These are phyloP conservation scores for Poa annua DNA, from an alignment of 176 grass and related monocot species.

Conservation along the genomic window DNA sequence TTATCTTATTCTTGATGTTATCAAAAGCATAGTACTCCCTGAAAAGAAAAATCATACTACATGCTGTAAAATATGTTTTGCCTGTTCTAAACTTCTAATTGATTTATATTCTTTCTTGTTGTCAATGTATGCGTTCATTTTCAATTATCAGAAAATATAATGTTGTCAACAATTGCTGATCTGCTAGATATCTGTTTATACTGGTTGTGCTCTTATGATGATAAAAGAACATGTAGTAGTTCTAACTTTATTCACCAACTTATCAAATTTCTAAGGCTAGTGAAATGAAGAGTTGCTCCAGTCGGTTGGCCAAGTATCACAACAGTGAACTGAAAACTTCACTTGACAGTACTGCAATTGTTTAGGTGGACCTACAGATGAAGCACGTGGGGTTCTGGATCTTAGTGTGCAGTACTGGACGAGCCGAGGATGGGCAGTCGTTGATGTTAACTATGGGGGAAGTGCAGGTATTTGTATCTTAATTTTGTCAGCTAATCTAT, in stretches of 20 bases:
- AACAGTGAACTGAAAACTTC: neutral
- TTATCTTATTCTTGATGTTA: neutral
- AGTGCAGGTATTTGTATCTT: constrained; percentile 70
- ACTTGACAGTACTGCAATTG: constrained; percentile 25
- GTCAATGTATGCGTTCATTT: neutral
- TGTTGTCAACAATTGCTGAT: neutral
- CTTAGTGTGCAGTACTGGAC: constrained; percentile 93
- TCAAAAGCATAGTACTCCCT: neutral
- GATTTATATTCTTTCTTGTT: neutral
- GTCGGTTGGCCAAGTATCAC: constrained; percentile 7
- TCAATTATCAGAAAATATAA: constrained; percentile 6
- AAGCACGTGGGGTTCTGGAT: constrained; percentile 71
- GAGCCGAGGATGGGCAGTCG: constrained; percentile 86
- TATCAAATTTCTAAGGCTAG: constrained; percentile 15
- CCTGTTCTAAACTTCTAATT: neutral
- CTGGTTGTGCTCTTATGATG: neutral
- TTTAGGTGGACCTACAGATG: constrained; percentile 83
- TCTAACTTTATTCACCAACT: constrained; percentile 10
- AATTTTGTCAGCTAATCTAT: constrained; percentile 26
- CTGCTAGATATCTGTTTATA: neutral
- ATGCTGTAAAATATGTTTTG: neutral
- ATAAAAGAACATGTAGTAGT: neutral
- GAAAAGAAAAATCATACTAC: neutral
- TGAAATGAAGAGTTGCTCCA: constrained; percentile 17
- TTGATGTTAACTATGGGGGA: constrained; percentile 95